These are phyloP conservation scores for Macaranga tanarius DNA, from an alignment of 441 rosid species.

Conservation along the genomic window DNA sequence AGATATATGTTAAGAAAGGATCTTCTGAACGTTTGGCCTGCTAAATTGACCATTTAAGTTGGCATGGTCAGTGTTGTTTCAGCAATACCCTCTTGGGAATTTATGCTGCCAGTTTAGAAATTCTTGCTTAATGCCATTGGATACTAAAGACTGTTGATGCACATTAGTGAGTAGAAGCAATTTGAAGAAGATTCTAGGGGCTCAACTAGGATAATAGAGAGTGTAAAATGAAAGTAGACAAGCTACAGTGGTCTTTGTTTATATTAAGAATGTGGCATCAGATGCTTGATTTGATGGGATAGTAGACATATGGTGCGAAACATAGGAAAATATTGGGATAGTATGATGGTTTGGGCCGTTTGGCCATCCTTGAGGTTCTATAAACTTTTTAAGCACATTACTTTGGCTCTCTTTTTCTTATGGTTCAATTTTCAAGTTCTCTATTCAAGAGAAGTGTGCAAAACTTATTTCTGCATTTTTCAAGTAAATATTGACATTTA, in stretches of 20 bases:
- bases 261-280: neutral
- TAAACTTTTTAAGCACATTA: neutral
- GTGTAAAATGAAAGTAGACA: neutral
- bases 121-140: neutral
- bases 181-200: neutral
- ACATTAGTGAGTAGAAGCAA: too few relatives aligned
- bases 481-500: neutral
- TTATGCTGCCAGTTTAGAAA: neutral
- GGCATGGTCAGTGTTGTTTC: neutral
- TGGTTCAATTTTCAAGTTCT: neutral
- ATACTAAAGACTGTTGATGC: neutral
- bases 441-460: neutral
- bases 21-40: neutral
- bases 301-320: neutral
- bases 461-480: neutral
- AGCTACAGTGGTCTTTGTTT: neutral
- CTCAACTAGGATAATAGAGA: neutral
- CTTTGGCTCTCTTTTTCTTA: neutral
- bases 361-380: neutral
- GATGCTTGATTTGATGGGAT: neutral
- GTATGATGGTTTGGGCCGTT: neutral
- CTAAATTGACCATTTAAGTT: neutral
- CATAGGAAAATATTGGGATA: neutral
- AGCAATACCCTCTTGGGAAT: neutral
- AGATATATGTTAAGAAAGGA: neutral